Conservation (phyloP, 2,329 filamentous ascomycete genomes). For the Aspergillus sp. region DNA sequence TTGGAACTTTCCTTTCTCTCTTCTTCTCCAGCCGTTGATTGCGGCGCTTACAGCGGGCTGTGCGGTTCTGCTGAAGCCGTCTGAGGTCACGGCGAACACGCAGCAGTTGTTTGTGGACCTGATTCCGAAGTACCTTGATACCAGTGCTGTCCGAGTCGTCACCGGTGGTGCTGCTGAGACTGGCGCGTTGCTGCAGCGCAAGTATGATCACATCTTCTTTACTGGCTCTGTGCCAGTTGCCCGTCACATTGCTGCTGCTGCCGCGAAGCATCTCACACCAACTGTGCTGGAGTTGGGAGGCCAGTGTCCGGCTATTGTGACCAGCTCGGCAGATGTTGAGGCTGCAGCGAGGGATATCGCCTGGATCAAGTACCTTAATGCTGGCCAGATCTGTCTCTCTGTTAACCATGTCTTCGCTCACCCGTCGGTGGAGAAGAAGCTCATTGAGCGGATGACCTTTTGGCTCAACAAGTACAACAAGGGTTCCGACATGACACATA, state of each 20-base stretch:
- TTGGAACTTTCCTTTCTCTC: slow-evolving; percentile 49
- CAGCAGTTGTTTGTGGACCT: slow-evolving; percentile 43
- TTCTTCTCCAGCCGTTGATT: slow-evolving; percentile 41
- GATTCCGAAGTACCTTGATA: slow-evolving; percentile 46
- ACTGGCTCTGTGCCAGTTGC: slow-evolving; percentile 44
- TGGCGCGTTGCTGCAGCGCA: slow-evolving; percentile 35
- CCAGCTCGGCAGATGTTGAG: slow-evolving; percentile 42
- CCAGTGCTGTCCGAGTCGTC: slow-evolving; percentile 35
- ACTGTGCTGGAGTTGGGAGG: slow-evolving; percentile 49
- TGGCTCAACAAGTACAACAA: slow-evolving; percentile 32
- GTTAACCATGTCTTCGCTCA: slow-evolving; percentile 50
- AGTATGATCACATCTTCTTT: slow-evolving; percentile 50
- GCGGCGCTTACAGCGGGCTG: slow-evolving; percentile 48
- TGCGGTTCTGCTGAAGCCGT: slow-evolving; percentile 45
- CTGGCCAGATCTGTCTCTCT: slow-evolving; percentile 36
- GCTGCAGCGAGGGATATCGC: slow-evolving; percentile 47
- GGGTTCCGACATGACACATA: slow-evolving; percentile 27
- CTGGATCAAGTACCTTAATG: slow-evolving; percentile 44
- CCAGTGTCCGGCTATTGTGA: slow-evolving; percentile 47
- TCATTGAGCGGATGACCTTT: slow-evolving; percentile 34
- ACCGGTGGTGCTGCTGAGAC: slow-evolving; percentile 42
- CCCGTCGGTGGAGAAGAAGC: slow-evolving; percentile 38
- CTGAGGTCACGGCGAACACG: slow-evolving; percentile 37
- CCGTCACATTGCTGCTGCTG: slow-evolving; percentile 40
- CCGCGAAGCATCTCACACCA: slow-evolving; percentile 49